A percentile compares a stretch with the other conserved stretches of the same genome.
Evolutionary conservation across 768 basidiomycete genomes (phyloP).

Genomic region (Cubamyces sp.): DNA sequence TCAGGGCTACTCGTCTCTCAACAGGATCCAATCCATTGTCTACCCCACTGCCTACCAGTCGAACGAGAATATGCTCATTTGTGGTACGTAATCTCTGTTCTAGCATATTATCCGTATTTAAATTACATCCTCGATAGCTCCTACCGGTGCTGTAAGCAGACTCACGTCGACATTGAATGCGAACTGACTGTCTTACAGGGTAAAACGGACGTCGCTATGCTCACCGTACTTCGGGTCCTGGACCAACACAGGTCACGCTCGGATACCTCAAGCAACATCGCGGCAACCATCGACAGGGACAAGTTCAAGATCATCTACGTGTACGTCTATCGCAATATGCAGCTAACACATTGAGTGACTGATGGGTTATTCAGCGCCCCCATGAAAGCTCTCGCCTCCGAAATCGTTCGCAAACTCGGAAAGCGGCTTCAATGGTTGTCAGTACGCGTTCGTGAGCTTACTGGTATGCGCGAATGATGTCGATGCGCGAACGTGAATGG

Average conservation of each 20-base stretch:
- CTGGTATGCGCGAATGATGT: slow-evolving; percentile 52
- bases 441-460: slow-evolving; percentile 87
- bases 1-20: slow-evolving; percentile 85
- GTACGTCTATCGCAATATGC: slow-evolving; percentile 43
- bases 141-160: slow-evolving; percentile 89
- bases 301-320: slow-evolving; percentile 98
- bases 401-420: slow-evolving; percentile 92
- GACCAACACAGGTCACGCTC: slow-evolving; percentile 59
- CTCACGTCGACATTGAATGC: background rate
- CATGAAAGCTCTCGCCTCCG: slow-evolving; percentile 97
- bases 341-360: background rate
- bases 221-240: slow-evolving; percentile 88
- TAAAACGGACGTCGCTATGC: slow-evolving; percentile 98
- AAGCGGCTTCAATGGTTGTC: slow-evolving; percentile 88
- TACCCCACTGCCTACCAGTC: slow-evolving; percentile 92
- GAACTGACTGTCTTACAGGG: slow-evolving; percentile 55
- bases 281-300: slow-evolving; percentile 61
- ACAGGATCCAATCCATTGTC: slow-evolving; percentile 94
- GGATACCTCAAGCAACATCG: slow-evolving; percentile 39
- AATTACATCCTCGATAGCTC: slow-evolving; percentile 55
- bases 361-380: slow-evolving; percentile 66
- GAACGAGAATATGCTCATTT: slow-evolving; percentile 95
- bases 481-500: background rate
- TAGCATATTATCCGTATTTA: background rate
- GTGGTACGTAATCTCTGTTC: slow-evolving; percentile 55